Base-by-base conservation (phyloP, 352 stramenopile genomes). In the Elongisporangium senticosum region DNA sequence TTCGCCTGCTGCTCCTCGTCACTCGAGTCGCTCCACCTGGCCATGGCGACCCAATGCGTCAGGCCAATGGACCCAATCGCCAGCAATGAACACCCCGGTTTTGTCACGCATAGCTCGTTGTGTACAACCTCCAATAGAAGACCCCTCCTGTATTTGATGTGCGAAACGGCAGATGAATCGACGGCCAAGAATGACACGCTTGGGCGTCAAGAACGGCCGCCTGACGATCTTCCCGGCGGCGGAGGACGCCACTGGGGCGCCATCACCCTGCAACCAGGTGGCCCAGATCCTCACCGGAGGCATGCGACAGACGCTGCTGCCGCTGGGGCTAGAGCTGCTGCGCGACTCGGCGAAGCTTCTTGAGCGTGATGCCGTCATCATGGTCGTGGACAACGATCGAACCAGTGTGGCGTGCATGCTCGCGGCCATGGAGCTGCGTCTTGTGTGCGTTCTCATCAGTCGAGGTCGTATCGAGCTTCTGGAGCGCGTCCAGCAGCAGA, bases 361-460 rank as follows among this genome's bases (percentile, higher is more conserved):
- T 49, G 28, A 63, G 58, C 10, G 59, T 23, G 71, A 77, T 20
- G 68, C 74, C n/a, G 86, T 93, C 64, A 63, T 91, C 4, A 71
- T 93, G 22, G 68, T 93, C 10, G 21, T 91, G 23, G 81, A 88
- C 58, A 91, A 93, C 59, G 65, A 93, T 59, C 67, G 72, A 51
- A 79, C 79, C 17, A 88, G 84, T 56, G 82, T 86, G 24, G 81
- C 82, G 40, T 90, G 79, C 58, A 77, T 93, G 59, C 65, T 90
- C 37, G 82, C 63, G 7, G 81, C 84, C 3, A 85, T 90, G 80
- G 59, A 84, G 54, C 59, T 91, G 43, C 52, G 75, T 33, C 84
- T 74, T 43, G 68, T 87, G 3, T 90, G 79, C 21, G 61, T 74
- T 5, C 52, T 90, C 14, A n/a, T 93, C 7, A 52, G 79, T 4